Evolutionary conservation across 257 asterid species (phyloP).

Genomic region (Solanum okadae): DNA sequence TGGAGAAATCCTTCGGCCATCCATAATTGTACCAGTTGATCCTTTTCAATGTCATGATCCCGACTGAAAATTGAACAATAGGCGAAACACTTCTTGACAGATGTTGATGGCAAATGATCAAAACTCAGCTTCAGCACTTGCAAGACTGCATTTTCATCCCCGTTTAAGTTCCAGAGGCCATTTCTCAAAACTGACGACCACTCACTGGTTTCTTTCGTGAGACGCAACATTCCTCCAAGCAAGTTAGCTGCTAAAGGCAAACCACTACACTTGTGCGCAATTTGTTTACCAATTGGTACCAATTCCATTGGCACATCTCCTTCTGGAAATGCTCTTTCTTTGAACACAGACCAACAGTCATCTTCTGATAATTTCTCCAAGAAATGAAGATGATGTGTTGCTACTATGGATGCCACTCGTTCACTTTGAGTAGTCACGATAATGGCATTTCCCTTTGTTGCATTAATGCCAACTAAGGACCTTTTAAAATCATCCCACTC

Average conservation of each 20-base stretch:
- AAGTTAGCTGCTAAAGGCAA: constrained; percentile 24
- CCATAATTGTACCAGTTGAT: constrained; percentile 10
- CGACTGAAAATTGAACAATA: constrained; percentile 16
- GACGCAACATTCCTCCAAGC: constrained; percentile 14
- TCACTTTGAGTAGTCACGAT: constrained; percentile 4
- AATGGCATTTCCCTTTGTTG: neutral
- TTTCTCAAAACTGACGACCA: constrained; percentile 3
- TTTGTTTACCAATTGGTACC: neutral
- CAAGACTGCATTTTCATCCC: neutral
- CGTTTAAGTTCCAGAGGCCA: neutral
- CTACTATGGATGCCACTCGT: neutral
- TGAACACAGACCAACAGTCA: constrained; percentile 14
- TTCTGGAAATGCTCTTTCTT: constrained; percentile 3
- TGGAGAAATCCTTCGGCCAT: constrained; percentile 29
- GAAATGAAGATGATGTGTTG: neutral
- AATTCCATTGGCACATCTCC: neutral
- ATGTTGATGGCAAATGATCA: constrained; percentile 10
- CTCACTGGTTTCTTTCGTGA: neutral
- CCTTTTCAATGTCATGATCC: neutral
- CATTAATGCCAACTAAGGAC: constrained; percentile 1
- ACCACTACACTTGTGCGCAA: constrained; percentile 22
- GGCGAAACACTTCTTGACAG: constrained; percentile 24
- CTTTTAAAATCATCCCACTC: constrained; percentile 5
- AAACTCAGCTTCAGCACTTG: constrained; percentile 19
- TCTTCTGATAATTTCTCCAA: constrained; percentile 5